Evolutionary conservation across 805 yeast genomes (phyloP).

Genomic region (Suhomyces sp.): DNA sequence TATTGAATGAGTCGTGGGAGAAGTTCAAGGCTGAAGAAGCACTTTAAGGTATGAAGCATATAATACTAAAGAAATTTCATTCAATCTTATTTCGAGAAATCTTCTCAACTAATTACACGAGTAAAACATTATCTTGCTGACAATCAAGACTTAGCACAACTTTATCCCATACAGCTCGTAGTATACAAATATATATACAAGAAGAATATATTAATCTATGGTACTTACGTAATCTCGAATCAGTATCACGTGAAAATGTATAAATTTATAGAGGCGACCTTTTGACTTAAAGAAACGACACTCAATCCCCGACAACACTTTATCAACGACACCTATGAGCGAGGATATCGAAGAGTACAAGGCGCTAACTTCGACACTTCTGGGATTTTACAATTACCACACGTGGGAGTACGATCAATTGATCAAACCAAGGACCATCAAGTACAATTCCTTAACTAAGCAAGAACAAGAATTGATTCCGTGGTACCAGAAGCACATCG

Average conservation of each 20-base stretch:
- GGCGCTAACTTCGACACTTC: constrained; percentile 38
- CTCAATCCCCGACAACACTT: background rate
- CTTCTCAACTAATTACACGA: too few species aligned
- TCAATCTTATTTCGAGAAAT: too few species aligned
- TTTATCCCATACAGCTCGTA: too few species aligned
- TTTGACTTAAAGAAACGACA: too few species aligned
- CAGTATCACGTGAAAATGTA: too few species aligned
- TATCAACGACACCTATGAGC: constrained; percentile 10
- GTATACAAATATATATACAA: too few species aligned
- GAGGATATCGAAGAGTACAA: constrained; percentile 31
- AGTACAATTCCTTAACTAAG: constrained; percentile 28
- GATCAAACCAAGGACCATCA: constrained; percentile 31
- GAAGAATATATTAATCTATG: too few species aligned
- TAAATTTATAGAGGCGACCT: too few species aligned
- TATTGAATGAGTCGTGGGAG: constrained; percentile 76
- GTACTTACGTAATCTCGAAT: too few species aligned
- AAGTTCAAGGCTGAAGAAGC: constrained; percentile 21
- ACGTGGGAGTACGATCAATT: constrained; percentile 33
- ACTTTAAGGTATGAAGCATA: background rate
- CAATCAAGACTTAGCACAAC: too few species aligned
- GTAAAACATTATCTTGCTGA: too few species aligned
- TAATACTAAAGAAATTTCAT: too few species aligned
- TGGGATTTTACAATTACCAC: constrained; percentile 34
- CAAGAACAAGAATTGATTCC: constrained; percentile 46
- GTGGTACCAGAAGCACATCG: constrained; percentile 49